phyloP scores from a whole-genome alignment of 139 green algal species.

The Gonium pectorale region DNA sequence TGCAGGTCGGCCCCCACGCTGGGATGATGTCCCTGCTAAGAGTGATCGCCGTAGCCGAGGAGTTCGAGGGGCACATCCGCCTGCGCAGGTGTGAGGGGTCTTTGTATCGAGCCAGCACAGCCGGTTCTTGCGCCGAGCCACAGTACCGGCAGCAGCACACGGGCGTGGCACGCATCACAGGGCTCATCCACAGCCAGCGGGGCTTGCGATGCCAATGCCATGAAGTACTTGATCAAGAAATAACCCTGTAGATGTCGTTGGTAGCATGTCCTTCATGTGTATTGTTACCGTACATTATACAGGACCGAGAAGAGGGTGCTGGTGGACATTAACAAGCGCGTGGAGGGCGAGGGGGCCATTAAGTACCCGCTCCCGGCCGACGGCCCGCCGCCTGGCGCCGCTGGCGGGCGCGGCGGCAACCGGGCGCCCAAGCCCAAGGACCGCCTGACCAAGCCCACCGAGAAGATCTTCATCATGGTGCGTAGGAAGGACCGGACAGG shows the following conservation, averaged over 20 bases:
- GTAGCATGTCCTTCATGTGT: too few species aligned
- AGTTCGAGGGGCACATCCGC: constrained; percentile 67
- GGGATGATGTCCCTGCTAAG: constrained; percentile 74
- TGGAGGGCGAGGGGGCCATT: constrained; percentile 31
- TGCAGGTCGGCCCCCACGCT: constrained; percentile 26
- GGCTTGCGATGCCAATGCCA: too few species aligned
- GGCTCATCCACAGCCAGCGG: too few species aligned
- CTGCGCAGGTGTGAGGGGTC: constrained; percentile 48
- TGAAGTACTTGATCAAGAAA: too few species aligned
- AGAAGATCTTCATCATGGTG: constrained; percentile 90
- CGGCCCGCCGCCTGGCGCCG: too few species aligned
- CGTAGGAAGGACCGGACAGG: neutral
- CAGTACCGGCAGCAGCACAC: too few species aligned
- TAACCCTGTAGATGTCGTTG: too few species aligned
- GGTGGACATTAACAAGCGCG: constrained; percentile 74
- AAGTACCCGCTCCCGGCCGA: constrained; percentile 72
- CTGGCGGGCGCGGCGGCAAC: neutral
- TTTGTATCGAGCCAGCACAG: neutral
- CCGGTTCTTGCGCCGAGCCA: too few species aligned
- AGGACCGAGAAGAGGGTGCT: constrained; percentile 82
- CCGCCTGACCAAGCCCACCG: constrained; percentile 59
- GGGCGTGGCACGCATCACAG: too few species aligned
- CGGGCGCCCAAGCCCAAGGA: constrained; percentile 70
- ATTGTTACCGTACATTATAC: too few species aligned
- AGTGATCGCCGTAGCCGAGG: constrained; percentile 65